phyloP scores from a whole-genome alignment of 768 basidiomycete genomes.

The Tephrocybe sp. region DNA sequence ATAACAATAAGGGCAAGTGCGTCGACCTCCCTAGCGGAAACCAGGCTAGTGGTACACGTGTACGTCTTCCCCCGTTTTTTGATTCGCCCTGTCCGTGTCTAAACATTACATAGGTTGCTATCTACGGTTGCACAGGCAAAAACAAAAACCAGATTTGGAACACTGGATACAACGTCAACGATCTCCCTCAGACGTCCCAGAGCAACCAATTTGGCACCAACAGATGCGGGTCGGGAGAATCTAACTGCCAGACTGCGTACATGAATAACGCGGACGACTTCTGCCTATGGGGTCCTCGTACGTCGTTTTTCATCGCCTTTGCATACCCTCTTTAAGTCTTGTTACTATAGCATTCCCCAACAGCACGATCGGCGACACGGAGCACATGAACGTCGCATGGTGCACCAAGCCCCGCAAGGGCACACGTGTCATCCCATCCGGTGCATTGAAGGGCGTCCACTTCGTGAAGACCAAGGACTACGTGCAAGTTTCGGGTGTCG shows the following conservation, averaged over 20 bases:
- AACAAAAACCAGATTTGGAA: slow-evolving; percentile 56
- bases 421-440: slow-evolving; percentile 67
- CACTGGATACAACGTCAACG: slow-evolving; percentile 40
- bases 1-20: slow-evolving; percentile 45
- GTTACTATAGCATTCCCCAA: slow-evolving; percentile 21
- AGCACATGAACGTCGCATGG: slow-evolving; percentile 68
- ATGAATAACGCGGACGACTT: slow-evolving; percentile 65
- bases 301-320: slow-evolving; percentile 10
- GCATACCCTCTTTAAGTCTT: neutral
- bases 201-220: slow-evolving; percentile 65
- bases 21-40: slow-evolving; percentile 44
- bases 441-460: slow-evolving; percentile 66
- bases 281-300: slow-evolving; percentile 66
- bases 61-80: slow-evolving; percentile 20
- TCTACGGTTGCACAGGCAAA: slow-evolving; percentile 39
- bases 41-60: slow-evolving; percentile 37
- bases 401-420: slow-evolving; percentile 75
- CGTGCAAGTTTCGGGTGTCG: slow-evolving; percentile 59
- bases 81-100: no score
- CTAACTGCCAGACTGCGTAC: slow-evolving; percentile 69
- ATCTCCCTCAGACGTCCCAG: slow-evolving; percentile 49
- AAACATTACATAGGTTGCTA: slow-evolving; percentile 39
- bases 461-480: slow-evolving; percentile 65
- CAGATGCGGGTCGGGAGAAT: slow-evolving; percentile 57
- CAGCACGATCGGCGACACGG: slow-evolving; percentile 63